Evolutionary conservation across 306 rosid species (phyloP).

Genomic region (Amphicarpaea edgeworthii): DNA sequence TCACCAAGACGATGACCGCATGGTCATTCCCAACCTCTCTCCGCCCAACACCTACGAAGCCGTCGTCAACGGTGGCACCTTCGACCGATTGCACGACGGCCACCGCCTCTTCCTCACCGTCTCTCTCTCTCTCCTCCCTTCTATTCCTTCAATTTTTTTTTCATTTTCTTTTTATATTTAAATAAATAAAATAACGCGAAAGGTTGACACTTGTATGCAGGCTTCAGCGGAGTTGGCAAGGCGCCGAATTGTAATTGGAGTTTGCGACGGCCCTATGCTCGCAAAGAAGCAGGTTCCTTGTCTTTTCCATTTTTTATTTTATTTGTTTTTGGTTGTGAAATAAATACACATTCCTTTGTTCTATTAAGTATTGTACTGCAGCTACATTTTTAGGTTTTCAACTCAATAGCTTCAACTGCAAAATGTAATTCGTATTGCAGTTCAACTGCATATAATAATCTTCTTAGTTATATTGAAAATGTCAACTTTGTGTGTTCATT

Average conservation of each 20-base stretch:
- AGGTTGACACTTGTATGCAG: slow-evolving; percentile 50
- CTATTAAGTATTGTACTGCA: neutral
- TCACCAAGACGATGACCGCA: slow-evolving; percentile 60
- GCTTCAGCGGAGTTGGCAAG: slow-evolving; percentile 75
- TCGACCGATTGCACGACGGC: slow-evolving; percentile 91
- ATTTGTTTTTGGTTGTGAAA: neutral
- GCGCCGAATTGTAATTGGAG: slow-evolving; percentile 76
- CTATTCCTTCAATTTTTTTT: neutral
- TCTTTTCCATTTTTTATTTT: neutral
- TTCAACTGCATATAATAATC: too few relatives aligned
- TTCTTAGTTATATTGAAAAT: too few relatives aligned
- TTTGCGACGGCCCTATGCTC: slow-evolving; percentile 93
- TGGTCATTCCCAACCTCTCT: slow-evolving; percentile 60
- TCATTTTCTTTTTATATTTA: neutral
- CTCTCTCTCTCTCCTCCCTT: neutral
- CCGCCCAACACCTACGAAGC: slow-evolving; percentile 75
- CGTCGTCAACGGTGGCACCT: slow-evolving; percentile 93
- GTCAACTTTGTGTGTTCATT: neutral
- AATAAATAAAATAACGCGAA: neutral
- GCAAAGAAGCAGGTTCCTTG: slow-evolving; percentile 68
- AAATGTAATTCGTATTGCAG: neutral
- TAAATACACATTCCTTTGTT: neutral
- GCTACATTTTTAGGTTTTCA: slow-evolving; percentile 25
- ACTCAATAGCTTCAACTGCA: slow-evolving; percentile 10
- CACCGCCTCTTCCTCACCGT: slow-evolving; percentile 95